phyloP scores from a whole-genome alignment of 192 early-diverging fungal species.

The Irineochytrium annulatum region DNA sequence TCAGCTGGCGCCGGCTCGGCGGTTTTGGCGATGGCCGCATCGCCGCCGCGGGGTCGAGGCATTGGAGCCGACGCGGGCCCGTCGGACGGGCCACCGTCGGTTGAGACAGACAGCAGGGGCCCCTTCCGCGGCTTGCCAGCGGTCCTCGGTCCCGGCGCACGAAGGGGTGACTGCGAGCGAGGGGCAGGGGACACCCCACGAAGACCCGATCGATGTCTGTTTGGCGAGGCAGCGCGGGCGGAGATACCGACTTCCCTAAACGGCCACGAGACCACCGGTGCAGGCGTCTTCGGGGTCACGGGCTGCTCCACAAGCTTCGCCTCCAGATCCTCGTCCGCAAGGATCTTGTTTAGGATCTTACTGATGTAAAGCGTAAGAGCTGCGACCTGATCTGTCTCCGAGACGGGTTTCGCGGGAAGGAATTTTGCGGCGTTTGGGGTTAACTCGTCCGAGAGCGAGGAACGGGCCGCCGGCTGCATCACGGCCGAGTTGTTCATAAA shows the following conservation, averaged over 20 bases:
- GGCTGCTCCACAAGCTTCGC: not conserved
- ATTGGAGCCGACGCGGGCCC: no score
- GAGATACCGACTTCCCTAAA: not conserved
- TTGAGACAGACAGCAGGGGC: no score
- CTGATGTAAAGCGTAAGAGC: not conserved
- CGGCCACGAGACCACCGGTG: not conserved
- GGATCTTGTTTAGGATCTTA: slow-evolving; percentile 1
- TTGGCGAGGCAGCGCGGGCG: not conserved
- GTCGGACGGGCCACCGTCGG: no score
- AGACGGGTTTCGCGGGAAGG: not conserved
- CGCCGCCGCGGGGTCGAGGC: no score
- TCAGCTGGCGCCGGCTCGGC: no score
- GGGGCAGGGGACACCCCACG: no score
- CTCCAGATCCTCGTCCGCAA: not conserved
- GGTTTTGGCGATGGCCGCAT: no score
- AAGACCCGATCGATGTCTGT: not conserved
- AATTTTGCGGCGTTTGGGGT: not conserved
- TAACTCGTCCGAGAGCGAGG: not conserved
- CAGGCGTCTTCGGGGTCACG: not conserved
- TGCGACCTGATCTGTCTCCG: not conserved
- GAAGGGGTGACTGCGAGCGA: no score
- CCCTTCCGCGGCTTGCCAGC: no score
- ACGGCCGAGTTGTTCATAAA: not conserved
- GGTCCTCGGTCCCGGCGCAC: no score
- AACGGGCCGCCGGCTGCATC: not conserved